A percentile compares a stretch with the other conserved stretches of the same genome.
These are phyloP conservation scores for Paramecium pentaurelia DNA, from an alignment of 73 alveolate genomes.

Conservation along the genomic window DNA sequence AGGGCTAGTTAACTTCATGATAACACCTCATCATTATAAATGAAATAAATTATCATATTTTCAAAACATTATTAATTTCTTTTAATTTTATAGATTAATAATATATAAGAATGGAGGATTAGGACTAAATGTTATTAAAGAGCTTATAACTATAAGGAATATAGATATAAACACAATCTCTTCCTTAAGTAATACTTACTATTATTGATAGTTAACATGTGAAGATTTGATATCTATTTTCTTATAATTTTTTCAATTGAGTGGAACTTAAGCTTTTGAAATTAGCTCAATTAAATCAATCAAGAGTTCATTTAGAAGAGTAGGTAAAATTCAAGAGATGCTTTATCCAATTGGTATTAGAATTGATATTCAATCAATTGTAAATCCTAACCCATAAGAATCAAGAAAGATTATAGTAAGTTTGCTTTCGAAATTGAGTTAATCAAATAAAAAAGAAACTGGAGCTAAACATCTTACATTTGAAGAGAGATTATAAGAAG, in stretches of 20 bases:
- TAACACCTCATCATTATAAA: not conserved
- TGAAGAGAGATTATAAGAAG: slow-evolving; percentile 14
- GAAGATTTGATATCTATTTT: not conserved
- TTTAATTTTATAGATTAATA: not conserved
- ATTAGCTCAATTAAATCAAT: slow-evolving; percentile 8
- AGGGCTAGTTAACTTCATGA: not conserved
- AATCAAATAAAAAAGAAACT: slow-evolving; percentile 10
- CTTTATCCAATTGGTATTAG: not conserved
- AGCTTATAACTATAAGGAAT: not conserved
- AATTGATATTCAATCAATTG: not conserved
- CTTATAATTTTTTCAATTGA: not conserved
- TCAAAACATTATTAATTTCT: not conserved
- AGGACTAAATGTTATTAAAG: not conserved
- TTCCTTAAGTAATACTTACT: not conserved
- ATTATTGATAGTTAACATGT: not conserved
- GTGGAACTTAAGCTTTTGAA: not conserved
- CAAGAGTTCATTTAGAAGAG: slow-evolving; percentile 31
- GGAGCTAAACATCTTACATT: not conserved
- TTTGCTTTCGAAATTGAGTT: slow-evolving; percentile 1
- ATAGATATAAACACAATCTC: not conserved
- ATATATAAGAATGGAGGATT: slow-evolving; percentile 12
- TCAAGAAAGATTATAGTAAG: not conserved
- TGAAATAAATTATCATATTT: not conserved
- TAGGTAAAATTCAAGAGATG: slow-evolving; percentile 12
- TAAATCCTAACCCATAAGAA: slow-evolving; percentile 16